Percentiles rank a stretch among this genome's conserved stretches.
Evolutionary conservation across 108 stramenopile species (phyloP).

Genomic region (Licmophora abbreviata): DNA sequence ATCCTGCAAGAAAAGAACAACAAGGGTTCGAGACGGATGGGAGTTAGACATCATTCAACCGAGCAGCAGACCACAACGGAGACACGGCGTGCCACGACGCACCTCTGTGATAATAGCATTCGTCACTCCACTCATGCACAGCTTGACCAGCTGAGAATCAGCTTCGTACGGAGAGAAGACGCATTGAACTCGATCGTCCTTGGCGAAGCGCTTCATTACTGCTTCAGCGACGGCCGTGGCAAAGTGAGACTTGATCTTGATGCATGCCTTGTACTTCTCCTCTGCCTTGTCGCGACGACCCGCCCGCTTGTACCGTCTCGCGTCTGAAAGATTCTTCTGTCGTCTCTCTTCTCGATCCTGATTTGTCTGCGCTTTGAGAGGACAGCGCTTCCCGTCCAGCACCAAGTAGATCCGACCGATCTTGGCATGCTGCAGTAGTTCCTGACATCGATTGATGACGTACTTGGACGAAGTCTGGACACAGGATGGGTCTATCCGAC

Average conservation of each 20-base stretch:
- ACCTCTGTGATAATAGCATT: conserved; percentile 92
- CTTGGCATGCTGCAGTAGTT: conserved; percentile 35
- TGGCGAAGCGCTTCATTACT: conserved; percentile 1
- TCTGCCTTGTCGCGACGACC: conserved; percentile 46
- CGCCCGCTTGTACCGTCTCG: conserved; percentile 23
- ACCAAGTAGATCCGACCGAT: conserved; percentile 57
- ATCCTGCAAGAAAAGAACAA: too few relatives aligned
- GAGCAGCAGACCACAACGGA: not conserved
- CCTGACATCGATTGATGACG: conserved; percentile 54
- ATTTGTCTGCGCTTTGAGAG: conserved; percentile 68
- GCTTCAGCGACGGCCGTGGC: conserved; percentile 41
- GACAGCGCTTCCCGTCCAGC: conserved; percentile 78
- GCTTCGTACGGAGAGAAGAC: conserved; percentile 95
- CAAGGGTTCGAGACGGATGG: not conserved
- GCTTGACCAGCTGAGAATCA: conserved; percentile 90
- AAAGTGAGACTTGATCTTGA: conserved; percentile 53
- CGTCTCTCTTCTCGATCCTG: conserved; percentile 52
- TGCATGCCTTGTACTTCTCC: conserved; percentile 64
- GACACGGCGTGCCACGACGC: conserved; percentile 10
- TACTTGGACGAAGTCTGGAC: conserved; percentile 44
- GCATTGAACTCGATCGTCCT: conserved; percentile 35
- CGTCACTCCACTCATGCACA: conserved; percentile 64
- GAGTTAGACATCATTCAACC: not conserved
- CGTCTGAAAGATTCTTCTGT: conserved; percentile 49
- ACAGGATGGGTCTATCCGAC: conserved; percentile 33